Evolutionary conservation across 805 yeast genomes (phyloP).

Genomic region (Teunomyces panamensis): DNA sequence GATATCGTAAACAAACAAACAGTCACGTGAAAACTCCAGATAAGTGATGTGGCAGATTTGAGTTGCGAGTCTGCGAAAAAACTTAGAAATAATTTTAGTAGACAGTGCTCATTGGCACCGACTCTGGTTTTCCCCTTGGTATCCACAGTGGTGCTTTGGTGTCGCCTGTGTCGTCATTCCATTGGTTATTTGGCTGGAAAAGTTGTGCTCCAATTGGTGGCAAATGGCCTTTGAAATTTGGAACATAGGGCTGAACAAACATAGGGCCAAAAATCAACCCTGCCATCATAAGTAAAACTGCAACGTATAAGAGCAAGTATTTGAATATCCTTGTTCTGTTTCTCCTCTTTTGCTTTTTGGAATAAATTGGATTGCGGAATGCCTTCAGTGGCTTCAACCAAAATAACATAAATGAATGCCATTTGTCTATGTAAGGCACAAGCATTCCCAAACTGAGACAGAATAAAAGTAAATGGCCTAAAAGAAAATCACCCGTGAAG

Average conservation of each 20-base stretch:
- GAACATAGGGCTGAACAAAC: conserved; percentile 21
- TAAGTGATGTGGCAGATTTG: background rate
- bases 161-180: conserved; percentile 65
- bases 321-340: conserved; percentile 28
- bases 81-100: background rate
- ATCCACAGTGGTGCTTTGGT: conserved; percentile 47
- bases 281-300: conserved; percentile 37
- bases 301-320: conserved; percentile 47
- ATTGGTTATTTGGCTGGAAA: conserved; percentile 58
- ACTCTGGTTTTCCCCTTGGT: conserved; percentile 29
- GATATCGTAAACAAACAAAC: conserved; percentile 2
- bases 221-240: background rate
- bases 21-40: conserved; percentile 1
- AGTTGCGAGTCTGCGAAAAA: background rate
- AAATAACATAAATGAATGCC: conserved; percentile 49
- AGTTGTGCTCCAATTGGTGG: conserved; percentile 21
- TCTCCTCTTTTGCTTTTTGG: conserved; percentile 35
- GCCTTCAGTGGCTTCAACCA: conserved; percentile 44
- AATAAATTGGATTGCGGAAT: conserved; percentile 37
- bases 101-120: conserved; percentile 12
- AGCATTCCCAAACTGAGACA: conserved; percentile 39
- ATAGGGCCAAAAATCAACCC: conserved; percentile 48
- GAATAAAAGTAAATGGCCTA: conserved; percentile 43
- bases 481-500: conserved; percentile 47
- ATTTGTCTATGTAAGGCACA: conserved; percentile 46